A percentile compares a stretch with the other conserved stretches of the same genome.
phyloP scores from a whole-genome alignment of 495 filamentous ascomycete species.

The Wilcoxina mikolae region DNA sequence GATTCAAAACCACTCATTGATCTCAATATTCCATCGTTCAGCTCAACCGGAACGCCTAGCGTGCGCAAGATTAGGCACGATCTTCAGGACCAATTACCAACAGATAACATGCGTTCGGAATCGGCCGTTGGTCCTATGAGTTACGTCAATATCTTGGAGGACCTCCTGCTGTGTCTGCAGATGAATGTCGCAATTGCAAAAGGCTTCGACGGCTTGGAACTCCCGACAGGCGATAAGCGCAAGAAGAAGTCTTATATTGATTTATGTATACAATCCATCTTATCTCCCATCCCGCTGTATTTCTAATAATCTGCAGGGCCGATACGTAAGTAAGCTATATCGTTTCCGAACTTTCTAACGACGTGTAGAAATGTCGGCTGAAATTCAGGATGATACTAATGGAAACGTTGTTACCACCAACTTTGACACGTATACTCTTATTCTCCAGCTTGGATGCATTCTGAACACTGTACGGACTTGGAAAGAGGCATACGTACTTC shows the following conservation, averaged over 20 bases:
- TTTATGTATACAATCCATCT: conserved; percentile 45
- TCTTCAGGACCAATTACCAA: conserved; percentile 36
- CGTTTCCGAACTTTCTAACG: background rate
- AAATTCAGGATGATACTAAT: conserved; percentile 46
- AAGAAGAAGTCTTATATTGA: conserved; percentile 69
- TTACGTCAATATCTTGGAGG: conserved; percentile 75
- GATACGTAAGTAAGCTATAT: conserved; percentile 4
- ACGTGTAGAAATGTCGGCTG: conserved; percentile 48
- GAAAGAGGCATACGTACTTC: conserved; percentile 60
- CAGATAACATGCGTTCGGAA: conserved; percentile 45
- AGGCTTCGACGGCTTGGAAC: conserved; percentile 62
- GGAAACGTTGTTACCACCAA: conserved; percentile 70
- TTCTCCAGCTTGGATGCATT: conserved; percentile 74
- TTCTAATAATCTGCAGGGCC: conserved; percentile 9
- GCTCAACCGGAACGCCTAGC: conserved; percentile 28
- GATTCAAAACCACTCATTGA: conserved; percentile 40
- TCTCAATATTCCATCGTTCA: conserved; percentile 26
- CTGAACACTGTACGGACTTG: conserved; percentile 68
- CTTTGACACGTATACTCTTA: conserved; percentile 83
- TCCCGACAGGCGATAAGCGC: conserved; percentile 42
- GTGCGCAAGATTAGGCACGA: conserved; percentile 10
- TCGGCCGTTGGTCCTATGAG: conserved; percentile 47
- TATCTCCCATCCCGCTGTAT: too few relatives aligned
- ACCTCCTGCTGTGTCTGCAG: conserved; percentile 59
- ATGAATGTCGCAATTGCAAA: conserved; percentile 78